phyloP scores from a whole-genome alignment of 352 stramenopile species.

The Pythium angustatum region DNA sequence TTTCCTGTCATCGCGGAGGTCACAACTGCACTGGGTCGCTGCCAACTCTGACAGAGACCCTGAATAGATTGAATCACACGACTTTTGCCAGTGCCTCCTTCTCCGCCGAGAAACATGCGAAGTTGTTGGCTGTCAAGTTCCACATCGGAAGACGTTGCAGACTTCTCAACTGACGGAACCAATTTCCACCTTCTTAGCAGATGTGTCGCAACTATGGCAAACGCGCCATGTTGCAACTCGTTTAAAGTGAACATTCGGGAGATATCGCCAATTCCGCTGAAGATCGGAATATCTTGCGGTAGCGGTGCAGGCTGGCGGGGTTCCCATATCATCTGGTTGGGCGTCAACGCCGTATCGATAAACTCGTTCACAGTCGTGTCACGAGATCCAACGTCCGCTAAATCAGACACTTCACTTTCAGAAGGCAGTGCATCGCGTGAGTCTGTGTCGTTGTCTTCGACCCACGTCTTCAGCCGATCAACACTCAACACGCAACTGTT shows the following conservation, averaged over 20 bases:
- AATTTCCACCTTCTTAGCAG: not conserved
- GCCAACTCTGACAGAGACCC: slow-evolving; percentile 1
- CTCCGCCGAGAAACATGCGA: slow-evolving; percentile 10
- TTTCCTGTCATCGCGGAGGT: slow-evolving; percentile 17
- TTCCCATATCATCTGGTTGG: too few relatives aligned
- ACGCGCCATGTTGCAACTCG: slow-evolving; percentile 12
- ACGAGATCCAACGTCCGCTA: not conserved
- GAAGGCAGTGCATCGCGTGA: not conserved
- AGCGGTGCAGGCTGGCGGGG: not conserved
- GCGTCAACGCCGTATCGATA: not conserved
- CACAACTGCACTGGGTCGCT: not conserved
- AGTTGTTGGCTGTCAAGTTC: slow-evolving; percentile 4
- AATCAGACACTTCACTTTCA: not conserved
- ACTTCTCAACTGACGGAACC: not conserved
- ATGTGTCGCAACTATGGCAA: slow-evolving; percentile 8
- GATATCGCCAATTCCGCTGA: not conserved
- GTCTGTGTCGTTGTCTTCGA: not conserved
- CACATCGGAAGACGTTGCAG: not conserved
- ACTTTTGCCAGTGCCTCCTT: slow-evolving; percentile 14
- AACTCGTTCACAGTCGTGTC: not conserved
- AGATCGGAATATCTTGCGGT: not conserved
- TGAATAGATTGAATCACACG: slow-evolving; percentile 16
- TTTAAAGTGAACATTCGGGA: slow-evolving; percentile 18
- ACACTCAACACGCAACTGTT: not conserved
- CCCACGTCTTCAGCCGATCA: too few relatives aligned